Conservation (phyloP, 2,329 filamentous ascomycete species). For the Aureobasidium sp. region DNA sequence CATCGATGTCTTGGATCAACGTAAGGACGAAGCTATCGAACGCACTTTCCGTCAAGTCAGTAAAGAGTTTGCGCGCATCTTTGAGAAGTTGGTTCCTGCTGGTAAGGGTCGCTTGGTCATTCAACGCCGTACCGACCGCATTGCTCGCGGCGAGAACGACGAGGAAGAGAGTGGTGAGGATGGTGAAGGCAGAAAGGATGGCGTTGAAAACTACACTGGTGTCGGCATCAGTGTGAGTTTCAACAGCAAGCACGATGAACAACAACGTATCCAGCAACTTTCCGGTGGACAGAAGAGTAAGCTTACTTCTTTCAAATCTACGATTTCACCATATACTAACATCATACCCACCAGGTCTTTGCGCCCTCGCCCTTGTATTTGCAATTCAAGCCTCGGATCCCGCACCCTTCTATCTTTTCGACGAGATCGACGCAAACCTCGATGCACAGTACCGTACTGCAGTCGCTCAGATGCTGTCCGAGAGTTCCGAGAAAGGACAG, state of each 20-base stretch:
- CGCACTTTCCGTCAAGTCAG: conserved; percentile 98
- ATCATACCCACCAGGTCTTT: conserved; percentile 56
- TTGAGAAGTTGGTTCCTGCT: conserved; percentile 89
- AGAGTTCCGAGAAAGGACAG: conserved; percentile 50
- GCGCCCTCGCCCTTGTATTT: conserved; percentile 94
- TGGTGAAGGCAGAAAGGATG: conserved; percentile 35
- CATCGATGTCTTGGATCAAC: conserved; percentile 83
- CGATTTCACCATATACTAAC: neutral
- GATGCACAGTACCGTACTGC: conserved; percentile 97
- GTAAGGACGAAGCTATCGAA: conserved; percentile 96
- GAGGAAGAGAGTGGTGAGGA: conserved; percentile 44
- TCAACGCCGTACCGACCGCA: conserved; percentile 76
- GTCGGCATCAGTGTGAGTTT: conserved; percentile 97
- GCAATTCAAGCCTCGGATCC: conserved; percentile 98
- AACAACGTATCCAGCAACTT: conserved; percentile 94
- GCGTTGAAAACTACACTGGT: conserved; percentile 90
- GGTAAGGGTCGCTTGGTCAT: conserved; percentile 89
- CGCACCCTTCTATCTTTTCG: conserved; percentile 97
- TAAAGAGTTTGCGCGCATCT: conserved; percentile 84
- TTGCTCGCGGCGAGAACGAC: conserved; percentile 51
- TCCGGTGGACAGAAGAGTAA: conserved; percentile 95
- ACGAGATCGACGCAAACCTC: conserved; percentile 97
- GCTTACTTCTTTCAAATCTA: conserved; percentile 26
- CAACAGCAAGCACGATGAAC: conserved; percentile 97
- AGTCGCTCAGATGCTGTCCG: conserved; percentile 79